Conservation (phyloP, 169 alveolate species). For the Besnoitia besnoiti region DNA sequence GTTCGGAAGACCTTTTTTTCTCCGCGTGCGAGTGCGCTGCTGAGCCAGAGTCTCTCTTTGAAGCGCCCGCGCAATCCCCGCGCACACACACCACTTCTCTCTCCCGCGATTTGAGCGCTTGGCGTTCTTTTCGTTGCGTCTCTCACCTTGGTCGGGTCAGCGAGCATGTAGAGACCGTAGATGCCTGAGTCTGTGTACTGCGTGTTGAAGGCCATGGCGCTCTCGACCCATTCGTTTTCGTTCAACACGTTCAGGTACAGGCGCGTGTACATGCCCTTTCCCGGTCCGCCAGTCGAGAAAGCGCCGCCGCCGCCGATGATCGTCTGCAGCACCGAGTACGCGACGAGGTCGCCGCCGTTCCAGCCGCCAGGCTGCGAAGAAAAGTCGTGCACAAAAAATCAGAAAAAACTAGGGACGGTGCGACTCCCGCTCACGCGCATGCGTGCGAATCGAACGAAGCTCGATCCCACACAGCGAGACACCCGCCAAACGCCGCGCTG, state of each 20-base stretch:
- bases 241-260: constrained; percentile 85
- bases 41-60: too few relatives aligned
- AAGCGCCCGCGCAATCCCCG: too few relatives aligned
- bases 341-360: constrained; percentile 80
- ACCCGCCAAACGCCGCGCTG: too few relatives aligned
- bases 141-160: constrained; percentile 44
- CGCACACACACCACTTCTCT: too few relatives aligned
- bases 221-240: constrained; percentile 86
- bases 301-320: constrained; percentile 93
- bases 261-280: constrained; percentile 91
- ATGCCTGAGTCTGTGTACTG: constrained; percentile 89
- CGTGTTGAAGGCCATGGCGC: constrained; percentile 89
- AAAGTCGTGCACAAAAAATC: too few relatives aligned
- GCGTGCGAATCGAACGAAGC: too few relatives aligned
- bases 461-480: too few relatives aligned
- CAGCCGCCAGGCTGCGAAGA: constrained; percentile 54
- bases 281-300: constrained; percentile 93
- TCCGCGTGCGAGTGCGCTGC: too few relatives aligned
- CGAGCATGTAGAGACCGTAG: constrained; percentile 84
- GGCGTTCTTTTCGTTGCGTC: background rate
- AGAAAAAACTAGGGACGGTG: too few relatives aligned
- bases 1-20: too few relatives aligned
- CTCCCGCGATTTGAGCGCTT: too few relatives aligned
- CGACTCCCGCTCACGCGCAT: too few relatives aligned
- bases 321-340: constrained; percentile 84